Conservation (phyloP, 108 stramenopile species). For the Schizochytrium sp. region DNA sequence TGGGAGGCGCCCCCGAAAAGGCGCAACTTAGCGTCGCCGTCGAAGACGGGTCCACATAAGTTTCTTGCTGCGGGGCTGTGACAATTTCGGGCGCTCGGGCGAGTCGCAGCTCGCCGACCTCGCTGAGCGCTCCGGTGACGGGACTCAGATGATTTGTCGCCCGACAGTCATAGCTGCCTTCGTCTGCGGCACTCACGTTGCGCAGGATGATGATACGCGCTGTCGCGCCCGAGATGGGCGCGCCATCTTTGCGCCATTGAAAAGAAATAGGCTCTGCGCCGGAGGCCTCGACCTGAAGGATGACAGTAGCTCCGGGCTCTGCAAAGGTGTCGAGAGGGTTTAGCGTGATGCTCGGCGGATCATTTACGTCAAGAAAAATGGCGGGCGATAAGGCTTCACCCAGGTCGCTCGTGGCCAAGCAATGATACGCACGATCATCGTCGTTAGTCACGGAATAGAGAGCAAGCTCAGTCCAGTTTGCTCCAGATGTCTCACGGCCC, state of each 20-base stretch:
- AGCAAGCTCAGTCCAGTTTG: background rate
- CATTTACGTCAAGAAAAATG: background rate
- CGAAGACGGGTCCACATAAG: background rate
- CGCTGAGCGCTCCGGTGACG: background rate
- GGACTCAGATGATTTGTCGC: background rate
- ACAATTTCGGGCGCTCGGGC: background rate
- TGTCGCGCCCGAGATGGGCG: too few species aligned
- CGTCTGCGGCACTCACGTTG: background rate
- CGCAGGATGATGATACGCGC: background rate
- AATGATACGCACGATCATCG: background rate
- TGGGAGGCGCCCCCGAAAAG: background rate
- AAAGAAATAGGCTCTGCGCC: background rate
- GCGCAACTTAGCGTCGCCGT: background rate
- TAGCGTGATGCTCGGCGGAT: background rate
- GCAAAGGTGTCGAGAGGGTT: background rate
- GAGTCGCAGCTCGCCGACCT: background rate
- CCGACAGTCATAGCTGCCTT: background rate
- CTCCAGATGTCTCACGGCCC: background rate
- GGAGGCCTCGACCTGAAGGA: background rate
- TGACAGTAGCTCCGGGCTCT: background rate
- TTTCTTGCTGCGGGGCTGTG: background rate
- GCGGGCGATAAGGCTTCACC: background rate
- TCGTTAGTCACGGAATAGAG: background rate
- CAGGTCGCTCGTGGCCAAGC: background rate
- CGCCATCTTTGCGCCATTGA: background rate